Base-by-base conservation (phyloP, 306 rosid species). In the Begonia loranthoides region DNA sequence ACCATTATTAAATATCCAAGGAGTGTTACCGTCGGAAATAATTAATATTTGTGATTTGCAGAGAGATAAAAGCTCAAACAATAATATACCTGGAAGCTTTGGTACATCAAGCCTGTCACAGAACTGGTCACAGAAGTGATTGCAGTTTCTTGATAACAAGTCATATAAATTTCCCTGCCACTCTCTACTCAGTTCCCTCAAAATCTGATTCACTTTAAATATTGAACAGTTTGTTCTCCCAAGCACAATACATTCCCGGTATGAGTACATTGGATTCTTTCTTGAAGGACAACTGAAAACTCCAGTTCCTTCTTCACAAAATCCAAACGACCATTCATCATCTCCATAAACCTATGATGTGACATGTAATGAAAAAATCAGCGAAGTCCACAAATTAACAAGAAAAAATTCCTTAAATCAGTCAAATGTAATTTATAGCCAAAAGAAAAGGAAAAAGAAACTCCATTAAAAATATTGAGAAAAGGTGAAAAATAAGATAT, bases 271-370 rank as follows among this genome's bases (percentile, higher is more conserved):
- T 10, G 96, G 94, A 77, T 92, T 92, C 73, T 79, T 79, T 51
- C 70, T 81, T 34, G 93, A 79, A 51, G 99, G 94, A 67, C 96
- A 92, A 63, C 96, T 83, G 58, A 92, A 92, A 59, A 92, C 99
- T 55, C 99, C 99, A 46, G 79, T 76, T 63, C 96, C 96, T 76
- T 80, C 93, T 68, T 92, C 99, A 49, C 99, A 92, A 65, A 64
- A 92, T 63, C 99, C 99, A 76, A 92, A 92, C 47, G 99, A 92
- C 96, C 96, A 92, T 68, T 92, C 99, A 46, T 92, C 96, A 0
- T 83, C 93, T 55, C 96, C 96, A 77, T 60, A 81, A 58, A 92
- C 71, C 99, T 87, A 66, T 61, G 45, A 54, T 16, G 45, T 21
- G 60, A 45, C 63, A 70, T 50, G 6, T 43, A 3, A 28, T 28